phyloP scores from a whole-genome alignment of 164 flowering plant species.

The Nelumbo lutea region DNA sequence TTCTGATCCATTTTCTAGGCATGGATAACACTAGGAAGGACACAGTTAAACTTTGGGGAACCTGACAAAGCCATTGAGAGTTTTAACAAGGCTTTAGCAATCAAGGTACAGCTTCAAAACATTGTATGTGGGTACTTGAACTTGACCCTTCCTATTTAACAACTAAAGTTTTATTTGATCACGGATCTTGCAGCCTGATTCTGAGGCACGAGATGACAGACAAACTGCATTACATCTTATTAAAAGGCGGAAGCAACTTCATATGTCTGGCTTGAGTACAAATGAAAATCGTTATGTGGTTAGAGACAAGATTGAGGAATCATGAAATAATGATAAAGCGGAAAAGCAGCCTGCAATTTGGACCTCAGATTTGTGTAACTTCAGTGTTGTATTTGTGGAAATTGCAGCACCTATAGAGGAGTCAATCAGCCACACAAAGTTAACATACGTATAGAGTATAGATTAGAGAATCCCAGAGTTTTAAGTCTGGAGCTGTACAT shows the following conservation, averaged over 20 bases:
- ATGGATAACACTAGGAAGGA: slow-evolving; percentile 88
- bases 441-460: background rate
- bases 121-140: background rate
- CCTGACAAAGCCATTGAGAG: slow-evolving; percentile 76
- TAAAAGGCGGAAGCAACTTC: slow-evolving; percentile 69
- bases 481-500: background rate
- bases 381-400: background rate
- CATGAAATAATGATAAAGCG: slow-evolving; percentile 13
- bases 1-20: slow-evolving; percentile 40
- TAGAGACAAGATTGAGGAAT: slow-evolving; percentile 40
- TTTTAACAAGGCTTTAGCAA: slow-evolving; percentile 68
- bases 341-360: background rate
- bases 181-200: slow-evolving; percentile 58
- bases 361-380: too few species aligned
- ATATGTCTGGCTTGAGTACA: slow-evolving; percentile 39
- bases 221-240: slow-evolving; percentile 52
- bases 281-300: slow-evolving; percentile 46
- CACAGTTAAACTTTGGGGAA: slow-evolving; percentile 89
- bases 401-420: background rate
- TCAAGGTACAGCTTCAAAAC: slow-evolving; percentile 42
- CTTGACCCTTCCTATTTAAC: slow-evolving; percentile 1
- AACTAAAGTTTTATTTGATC: background rate
- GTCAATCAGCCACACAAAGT: background rate
- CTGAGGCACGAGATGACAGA: slow-evolving; percentile 47
- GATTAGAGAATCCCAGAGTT: background rate